Evolutionary conservation across 2,329 filamentous ascomycete genomes (phyloP).

Genomic region (Periglandula ipomoeae): DNA sequence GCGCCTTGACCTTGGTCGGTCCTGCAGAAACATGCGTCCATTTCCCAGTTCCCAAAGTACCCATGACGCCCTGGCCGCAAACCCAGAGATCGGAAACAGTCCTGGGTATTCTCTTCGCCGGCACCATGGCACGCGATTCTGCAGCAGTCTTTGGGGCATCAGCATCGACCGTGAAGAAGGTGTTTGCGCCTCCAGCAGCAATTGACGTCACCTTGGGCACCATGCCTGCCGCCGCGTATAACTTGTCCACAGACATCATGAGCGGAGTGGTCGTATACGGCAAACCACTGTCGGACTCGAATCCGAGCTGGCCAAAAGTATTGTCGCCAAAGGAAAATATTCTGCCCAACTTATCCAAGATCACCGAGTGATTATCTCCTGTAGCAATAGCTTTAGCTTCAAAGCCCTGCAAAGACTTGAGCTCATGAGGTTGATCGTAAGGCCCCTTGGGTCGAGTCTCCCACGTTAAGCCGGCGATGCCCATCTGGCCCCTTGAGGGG

Average conservation of each 20-base stretch:
- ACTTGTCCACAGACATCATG: conserved; percentile 57
- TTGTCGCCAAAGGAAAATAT: conserved; percentile 91
- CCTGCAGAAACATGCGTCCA: conserved; percentile 80
- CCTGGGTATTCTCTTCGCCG: conserved; percentile 23
- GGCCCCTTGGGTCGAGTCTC: conserved; percentile 63
- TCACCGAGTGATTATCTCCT: conserved; percentile 80
- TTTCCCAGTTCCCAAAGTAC: conserved; percentile 71
- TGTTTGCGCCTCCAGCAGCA: conserved; percentile 78
- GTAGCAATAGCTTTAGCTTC: conserved; percentile 67
- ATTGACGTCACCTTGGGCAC: conserved; percentile 63
- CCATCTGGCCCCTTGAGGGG: conserved; percentile 77
- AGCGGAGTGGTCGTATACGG: conserved; percentile 60
- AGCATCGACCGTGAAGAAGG: conserved; percentile 79
- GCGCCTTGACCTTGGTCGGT: conserved; percentile 70
- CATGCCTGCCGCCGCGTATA: conserved; percentile 61
- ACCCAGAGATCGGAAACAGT: conserved; percentile 62
- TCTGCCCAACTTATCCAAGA: conserved; percentile 64
- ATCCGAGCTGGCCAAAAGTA: conserved; percentile 81
- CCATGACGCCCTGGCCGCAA: conserved; percentile 77
- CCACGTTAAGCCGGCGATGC: conserved; percentile 77
- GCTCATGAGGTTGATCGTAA: conserved; percentile 75
- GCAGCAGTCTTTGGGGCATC: conserved; percentile 31
- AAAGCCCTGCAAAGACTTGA: conserved; percentile 61
- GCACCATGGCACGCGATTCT: conserved; percentile 15
- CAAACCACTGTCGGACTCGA: conserved; percentile 55